A percentile compares a stretch with the other conserved stretches of the same genome.
These are phyloP conservation scores for Paecilomyces dactylethromorphus DNA, from an alignment of 2,329 filamentous ascomycete genomes.

Conservation along the genomic window DNA sequence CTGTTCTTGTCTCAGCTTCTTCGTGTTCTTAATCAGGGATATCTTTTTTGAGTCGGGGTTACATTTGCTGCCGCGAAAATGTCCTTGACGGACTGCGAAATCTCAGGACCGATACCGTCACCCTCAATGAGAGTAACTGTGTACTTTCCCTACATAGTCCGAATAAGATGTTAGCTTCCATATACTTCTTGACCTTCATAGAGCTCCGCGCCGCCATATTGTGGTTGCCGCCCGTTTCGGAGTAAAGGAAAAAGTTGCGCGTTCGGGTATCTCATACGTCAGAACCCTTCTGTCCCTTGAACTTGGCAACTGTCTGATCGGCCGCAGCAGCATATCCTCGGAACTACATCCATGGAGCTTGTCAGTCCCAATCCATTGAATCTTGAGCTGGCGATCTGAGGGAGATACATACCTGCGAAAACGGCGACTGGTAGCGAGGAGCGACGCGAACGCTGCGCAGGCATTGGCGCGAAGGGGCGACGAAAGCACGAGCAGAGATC, in stretches of 20 bases:
- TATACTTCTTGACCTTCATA: neutral
- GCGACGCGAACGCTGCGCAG: conserved; percentile 56
- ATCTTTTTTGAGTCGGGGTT: conserved; percentile 14
- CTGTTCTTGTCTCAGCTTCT: conserved; percentile 43
- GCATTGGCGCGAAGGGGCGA: conserved; percentile 72
- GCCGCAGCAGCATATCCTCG: conserved; percentile 53
- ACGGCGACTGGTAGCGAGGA: conserved; percentile 41
- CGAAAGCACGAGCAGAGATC: conserved; percentile 74
- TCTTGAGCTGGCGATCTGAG: conserved; percentile 5
- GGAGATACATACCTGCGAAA: conserved; percentile 50
- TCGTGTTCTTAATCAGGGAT: neutral
- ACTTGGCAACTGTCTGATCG: conserved; percentile 77
- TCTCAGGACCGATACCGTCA: conserved; percentile 97
- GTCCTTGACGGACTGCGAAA: conserved; percentile 95
- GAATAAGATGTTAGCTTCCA: conserved; percentile 11
- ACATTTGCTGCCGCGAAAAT: conserved; percentile 96
- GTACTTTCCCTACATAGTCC: conserved; percentile 69
- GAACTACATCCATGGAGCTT: conserved; percentile 36
- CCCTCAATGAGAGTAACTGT: conserved; percentile 96
- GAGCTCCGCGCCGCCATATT: neutral
- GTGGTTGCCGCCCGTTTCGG: neutral
- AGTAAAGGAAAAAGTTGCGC: conserved; percentile 9
- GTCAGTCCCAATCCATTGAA: conserved; percentile 8
- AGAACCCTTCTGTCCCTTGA: conserved; percentile 81
- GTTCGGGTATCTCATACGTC: conserved; percentile 57